phyloP scores from a whole-genome alignment of 164 flowering plant genomes.

The Warburgia ugandensis region DNA sequence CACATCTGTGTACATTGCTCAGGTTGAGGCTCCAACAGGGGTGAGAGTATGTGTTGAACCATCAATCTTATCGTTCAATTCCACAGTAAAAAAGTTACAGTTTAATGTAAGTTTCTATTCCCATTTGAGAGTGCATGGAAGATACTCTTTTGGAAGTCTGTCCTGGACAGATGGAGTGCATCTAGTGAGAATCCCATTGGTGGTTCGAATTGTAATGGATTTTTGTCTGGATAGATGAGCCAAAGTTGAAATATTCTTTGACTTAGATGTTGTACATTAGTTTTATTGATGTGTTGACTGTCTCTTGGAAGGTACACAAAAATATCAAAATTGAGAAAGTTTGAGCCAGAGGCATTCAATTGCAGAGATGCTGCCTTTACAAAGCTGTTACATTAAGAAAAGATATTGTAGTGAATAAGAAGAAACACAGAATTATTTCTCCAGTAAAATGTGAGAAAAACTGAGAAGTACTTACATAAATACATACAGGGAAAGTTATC shows the following conservation, averaged over 20 bases:
- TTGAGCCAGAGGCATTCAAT: too few species aligned
- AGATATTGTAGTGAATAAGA: too few species aligned
- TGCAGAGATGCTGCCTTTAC: too few species aligned
- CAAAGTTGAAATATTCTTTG: background rate
- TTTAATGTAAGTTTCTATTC: conserved; percentile 31
- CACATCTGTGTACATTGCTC: conserved; percentile 31
- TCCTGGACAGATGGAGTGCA: conserved; percentile 43
- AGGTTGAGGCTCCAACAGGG: conserved; percentile 40
- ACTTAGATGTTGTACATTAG: too few species aligned
- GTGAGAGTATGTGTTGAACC: conserved; percentile 37
- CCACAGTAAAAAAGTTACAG: conserved; percentile 25
- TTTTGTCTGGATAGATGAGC: conserved; percentile 15
- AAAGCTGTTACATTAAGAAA: too few species aligned
- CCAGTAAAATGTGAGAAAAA: too few species aligned
- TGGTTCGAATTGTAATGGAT: conserved; percentile 28
- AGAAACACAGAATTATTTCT: too few species aligned
- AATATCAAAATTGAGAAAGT: too few species aligned
- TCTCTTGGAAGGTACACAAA: too few species aligned
- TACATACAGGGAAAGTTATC: too few species aligned
- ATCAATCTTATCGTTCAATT: conserved; percentile 31
- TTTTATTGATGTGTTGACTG: too few species aligned
- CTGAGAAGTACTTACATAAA: too few species aligned
- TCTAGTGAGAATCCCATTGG: conserved; percentile 41
- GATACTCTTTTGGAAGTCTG: conserved; percentile 48
- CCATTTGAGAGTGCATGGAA: conserved; percentile 24